Evolutionary conservation across 352 stramenopile genomes (phyloP).

Genomic region (Blastocystis sp.): DNA sequence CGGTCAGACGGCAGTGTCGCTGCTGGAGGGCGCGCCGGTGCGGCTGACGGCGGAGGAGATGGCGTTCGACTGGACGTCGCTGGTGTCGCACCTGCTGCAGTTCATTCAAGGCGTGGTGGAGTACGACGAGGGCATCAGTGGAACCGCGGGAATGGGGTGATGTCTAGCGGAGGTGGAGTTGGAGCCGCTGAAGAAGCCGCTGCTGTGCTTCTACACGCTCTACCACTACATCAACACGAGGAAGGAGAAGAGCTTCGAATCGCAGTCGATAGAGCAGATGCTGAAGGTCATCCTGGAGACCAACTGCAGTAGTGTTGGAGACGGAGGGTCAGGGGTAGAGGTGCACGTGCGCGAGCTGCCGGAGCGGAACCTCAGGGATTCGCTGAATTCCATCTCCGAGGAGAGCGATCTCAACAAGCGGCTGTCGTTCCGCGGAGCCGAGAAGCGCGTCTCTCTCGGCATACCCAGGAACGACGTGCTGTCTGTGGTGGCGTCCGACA

Average conservation of each 20-base stretch:
- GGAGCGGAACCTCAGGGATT: not conserved
- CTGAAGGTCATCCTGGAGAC: not conserved
- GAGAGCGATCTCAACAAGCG: not conserved
- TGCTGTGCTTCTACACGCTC: slow-evolving; percentile 8
- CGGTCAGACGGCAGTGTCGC: not conserved
- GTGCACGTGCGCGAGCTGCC: not conserved
- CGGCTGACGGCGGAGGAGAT: slow-evolving; percentile 4
- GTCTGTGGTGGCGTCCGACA: not conserved
- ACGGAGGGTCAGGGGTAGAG: not conserved
- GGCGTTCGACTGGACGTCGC: not conserved
- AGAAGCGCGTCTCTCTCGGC: not conserved
- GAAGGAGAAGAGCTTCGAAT: not conserved
- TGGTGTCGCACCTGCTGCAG: slow-evolving; percentile 17
- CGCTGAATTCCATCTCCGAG: not conserved
- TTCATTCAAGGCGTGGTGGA: slow-evolving; percentile 38
- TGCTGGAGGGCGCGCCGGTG: not conserved
- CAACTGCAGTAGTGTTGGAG: not conserved
- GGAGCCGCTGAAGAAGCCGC: not conserved
- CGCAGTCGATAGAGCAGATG: not conserved
- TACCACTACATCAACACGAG: slow-evolving; percentile 3
- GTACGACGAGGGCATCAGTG: not conserved
- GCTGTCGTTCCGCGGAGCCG: not conserved
- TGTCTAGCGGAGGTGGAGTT: not conserved
- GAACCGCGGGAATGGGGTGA: not conserved
- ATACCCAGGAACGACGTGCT: not conserved